Percentiles rank a stretch among this genome's conserved stretches.
Conservation (phyloP, 73 alveolate genomes). For the Paramecium pentaurelia region DNA sequence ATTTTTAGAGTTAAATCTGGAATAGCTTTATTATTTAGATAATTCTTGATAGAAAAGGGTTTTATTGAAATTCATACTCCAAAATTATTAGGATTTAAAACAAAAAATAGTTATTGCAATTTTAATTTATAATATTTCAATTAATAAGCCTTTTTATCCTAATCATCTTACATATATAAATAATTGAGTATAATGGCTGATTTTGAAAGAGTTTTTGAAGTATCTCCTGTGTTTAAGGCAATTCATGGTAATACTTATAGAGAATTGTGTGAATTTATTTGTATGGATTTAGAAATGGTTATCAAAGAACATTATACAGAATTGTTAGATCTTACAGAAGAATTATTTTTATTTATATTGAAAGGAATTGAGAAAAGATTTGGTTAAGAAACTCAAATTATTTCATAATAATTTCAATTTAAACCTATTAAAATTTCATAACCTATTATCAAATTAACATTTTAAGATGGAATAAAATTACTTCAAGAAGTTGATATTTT, state of each 20-base stretch:
- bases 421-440: slow-evolving; percentile 87
- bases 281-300: slow-evolving; percentile 99
- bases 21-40: slow-evolving; percentile 94
- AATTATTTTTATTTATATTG: slow-evolving; percentile 80
- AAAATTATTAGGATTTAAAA: slow-evolving; percentile 97
- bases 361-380: slow-evolving; percentile 82
- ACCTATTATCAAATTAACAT: slow-evolving; percentile 83
- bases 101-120: slow-evolving; percentile 99
- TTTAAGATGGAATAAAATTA: slow-evolving; percentile 87
- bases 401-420: slow-evolving; percentile 86
- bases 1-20: slow-evolving; percentile 91
- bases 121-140: slow-evolving; percentile 95
- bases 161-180: slow-evolving; percentile 98
- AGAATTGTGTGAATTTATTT: slow-evolving; percentile 98
- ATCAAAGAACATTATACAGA: slow-evolving; percentile 97
- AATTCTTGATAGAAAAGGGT: slow-evolving; percentile 75
- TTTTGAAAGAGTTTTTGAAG: slow-evolving; percentile 96
- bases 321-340: slow-evolving; percentile 91
- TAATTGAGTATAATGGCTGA: slow-evolving; percentile 98
- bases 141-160: slow-evolving; percentile 96
- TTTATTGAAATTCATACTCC: slow-evolving; percentile 99
- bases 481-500: slow-evolving; percentile 81
- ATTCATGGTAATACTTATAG: slow-evolving; percentile 95
- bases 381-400: slow-evolving; percentile 78
- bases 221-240: slow-evolving; percentile 99